These are phyloP conservation scores for Sporopachydermia lactativora DNA, from an alignment of 805 yeast genomes.

Conservation along the genomic window DNA sequence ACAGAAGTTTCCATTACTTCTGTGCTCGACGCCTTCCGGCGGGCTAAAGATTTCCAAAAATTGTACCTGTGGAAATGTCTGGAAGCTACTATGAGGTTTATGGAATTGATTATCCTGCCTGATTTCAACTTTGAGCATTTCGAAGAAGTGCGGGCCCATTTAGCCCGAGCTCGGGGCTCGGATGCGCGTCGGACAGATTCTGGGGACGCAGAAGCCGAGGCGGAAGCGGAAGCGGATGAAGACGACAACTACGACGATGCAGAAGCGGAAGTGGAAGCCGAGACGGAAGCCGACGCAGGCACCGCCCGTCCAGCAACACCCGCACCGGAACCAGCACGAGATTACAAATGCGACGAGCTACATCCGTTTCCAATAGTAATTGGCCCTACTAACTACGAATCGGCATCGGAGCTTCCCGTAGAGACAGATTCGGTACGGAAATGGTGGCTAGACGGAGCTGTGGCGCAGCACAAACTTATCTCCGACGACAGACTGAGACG, in stretches of 20 bases:
- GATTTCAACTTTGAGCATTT: background rate
- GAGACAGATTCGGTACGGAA: background rate
- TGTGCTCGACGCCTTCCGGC: background rate
- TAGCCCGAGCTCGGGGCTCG: background rate
- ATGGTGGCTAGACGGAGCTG: background rate
- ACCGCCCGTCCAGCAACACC: background rate
- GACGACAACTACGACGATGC: too few relatives aligned
- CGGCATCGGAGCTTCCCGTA: background rate
- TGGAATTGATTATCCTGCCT: background rate
- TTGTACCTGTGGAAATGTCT: constrained; percentile 1
- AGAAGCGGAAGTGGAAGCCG: background rate
- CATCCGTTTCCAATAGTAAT: constrained; percentile 1
- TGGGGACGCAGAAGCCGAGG: background rate
- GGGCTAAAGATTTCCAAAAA: constrained; percentile 1
- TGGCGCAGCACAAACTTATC: background rate
- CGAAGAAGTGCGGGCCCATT: background rate
- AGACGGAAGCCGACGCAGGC: background rate
- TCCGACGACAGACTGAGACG: background rate
- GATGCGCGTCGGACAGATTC: background rate
- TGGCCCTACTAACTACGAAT: background rate
- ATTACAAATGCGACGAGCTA: background rate
- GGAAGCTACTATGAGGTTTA: constrained; percentile 1
- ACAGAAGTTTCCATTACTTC: background rate
- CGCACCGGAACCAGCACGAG: background rate
- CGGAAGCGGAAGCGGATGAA: background rate